These are phyloP conservation scores for Glycine latifolia DNA, from an alignment of 306 rosid species.

Conservation along the genomic window DNA sequence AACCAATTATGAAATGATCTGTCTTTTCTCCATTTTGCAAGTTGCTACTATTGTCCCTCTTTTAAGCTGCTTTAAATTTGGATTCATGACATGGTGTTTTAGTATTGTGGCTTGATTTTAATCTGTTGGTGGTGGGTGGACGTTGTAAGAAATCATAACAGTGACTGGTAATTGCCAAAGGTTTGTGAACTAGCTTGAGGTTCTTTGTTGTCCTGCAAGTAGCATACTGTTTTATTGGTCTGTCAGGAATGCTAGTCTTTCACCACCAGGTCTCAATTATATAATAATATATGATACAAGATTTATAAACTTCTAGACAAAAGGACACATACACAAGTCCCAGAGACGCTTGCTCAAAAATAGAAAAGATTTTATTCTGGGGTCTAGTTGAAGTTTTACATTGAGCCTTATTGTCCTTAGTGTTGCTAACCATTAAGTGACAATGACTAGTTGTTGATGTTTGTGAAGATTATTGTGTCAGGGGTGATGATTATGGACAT, in stretches of 20 bases:
- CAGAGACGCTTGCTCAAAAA: neutral
- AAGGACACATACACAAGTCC: neutral
- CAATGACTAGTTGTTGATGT: neutral
- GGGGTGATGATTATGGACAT: neutral
- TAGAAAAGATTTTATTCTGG: neutral
- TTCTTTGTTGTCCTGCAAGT: neutral
- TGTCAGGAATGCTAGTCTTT: neutral
- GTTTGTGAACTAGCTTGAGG: neutral
- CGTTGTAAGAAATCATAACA: too few relatives aligned
- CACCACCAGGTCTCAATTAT: neutral
- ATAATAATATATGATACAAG: neutral
- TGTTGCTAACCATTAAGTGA: neutral
- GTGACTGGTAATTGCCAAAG: neutral
- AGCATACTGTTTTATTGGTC: neutral
- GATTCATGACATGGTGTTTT: neutral
- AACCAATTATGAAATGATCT: constrained; percentile 4
- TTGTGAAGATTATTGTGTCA: constrained; percentile 10
- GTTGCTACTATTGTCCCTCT: neutral
- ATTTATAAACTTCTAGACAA: neutral
- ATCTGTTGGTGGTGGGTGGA: neutral
- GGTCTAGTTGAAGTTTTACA: neutral
- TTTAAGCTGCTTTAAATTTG: constrained; percentile 10
- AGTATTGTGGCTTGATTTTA: constrained; percentile 20
- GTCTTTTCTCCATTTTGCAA: constrained; percentile 3
- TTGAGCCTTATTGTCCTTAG: neutral